Evolutionary conservation across 116 monocot species (phyloP), one percentile per base, ranked within the genome.

Genomic region (Iris pallida): DNA sequence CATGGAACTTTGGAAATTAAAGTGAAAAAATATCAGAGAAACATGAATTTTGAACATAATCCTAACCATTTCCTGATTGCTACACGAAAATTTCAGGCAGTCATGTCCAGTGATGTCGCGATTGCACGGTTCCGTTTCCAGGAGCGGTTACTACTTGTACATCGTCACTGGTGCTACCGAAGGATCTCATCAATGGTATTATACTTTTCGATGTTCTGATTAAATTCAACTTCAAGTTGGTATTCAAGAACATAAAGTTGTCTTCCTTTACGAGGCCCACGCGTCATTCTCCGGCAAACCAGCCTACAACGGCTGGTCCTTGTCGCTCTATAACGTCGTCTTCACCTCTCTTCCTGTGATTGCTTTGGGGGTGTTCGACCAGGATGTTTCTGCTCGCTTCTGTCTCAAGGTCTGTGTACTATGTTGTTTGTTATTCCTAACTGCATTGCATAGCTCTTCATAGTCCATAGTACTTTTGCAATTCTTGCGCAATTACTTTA

Each of bases 261-360:
- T 89, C 52, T 89, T 89, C 52, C 47, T 86, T 18, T 86, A 76
- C 12, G 89, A 89, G 65, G 89, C 85, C 20, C 78, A 85, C 71
- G 63, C 89, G 42, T 78, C 90, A 30, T 94, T 90, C 73, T 94
- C 94, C 0, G 94, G 90, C 8, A 76, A 87, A 76, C 46, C 94
- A 45, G 82, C 76, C 10, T 94, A 90, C 53, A 82, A 94, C 66
- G 90, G 88, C 63, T 94, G 94, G 94, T 87, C 72, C 66, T 65
- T 94, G 81, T 78, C 94, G 10, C 49, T 75, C 6, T 94, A 87
- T 64, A 94, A 94, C 49, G 80, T 94, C 12, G 66, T 90, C 63
- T 94, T 94, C 81, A 90, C 94, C 4, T 94, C 94, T 16, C 90
- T 94, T 52, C 87, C 94, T 16, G 94, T 81, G 30, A 69, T 94